A percentile compares a stretch with the other conserved stretches of the same genome.
phyloP scores from a whole-genome alignment of 2,329 filamentous ascomycete species.

The Polytolypa hystricis region DNA sequence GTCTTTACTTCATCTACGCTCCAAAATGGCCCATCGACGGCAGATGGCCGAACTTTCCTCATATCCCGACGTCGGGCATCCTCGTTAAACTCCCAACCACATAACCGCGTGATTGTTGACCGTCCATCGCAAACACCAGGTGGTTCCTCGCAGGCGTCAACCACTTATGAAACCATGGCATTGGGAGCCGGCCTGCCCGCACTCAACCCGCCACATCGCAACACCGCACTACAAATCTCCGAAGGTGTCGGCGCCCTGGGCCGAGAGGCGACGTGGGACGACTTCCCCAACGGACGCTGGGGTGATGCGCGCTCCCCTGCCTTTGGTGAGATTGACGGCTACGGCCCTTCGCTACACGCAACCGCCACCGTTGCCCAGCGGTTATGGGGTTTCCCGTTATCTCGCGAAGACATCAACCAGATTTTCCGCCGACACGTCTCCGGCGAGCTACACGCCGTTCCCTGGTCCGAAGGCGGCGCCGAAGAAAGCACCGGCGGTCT shows the following conservation, averaged over 20 bases:
- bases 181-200: constrained; percentile 65
- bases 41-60: constrained; percentile 23
- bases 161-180: constrained; percentile 56
- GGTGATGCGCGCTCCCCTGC: constrained; percentile 86
- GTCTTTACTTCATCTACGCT: constrained; percentile 23
- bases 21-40: constrained; percentile 16
- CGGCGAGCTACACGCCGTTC: constrained; percentile 69
- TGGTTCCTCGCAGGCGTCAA: constrained; percentile 26
- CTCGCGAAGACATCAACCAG: constrained; percentile 58
- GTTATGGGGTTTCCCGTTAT: constrained; percentile 73
- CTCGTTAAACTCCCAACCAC: constrained; percentile 70
- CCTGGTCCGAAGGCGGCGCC: constrained; percentile 75
- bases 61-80: constrained; percentile 51
- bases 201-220: constrained; percentile 57
- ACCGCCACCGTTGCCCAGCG: constrained; percentile 70
- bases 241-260: constrained; percentile 85
- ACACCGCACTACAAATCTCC: constrained; percentile 82
- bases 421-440: constrained; percentile 74
- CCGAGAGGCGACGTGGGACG: constrained; percentile 95
- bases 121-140: constrained; percentile 30
- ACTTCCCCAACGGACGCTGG: constrained; percentile 93
- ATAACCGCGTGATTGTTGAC: constrained; percentile 77
- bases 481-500: constrained; percentile 39
- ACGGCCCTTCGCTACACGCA: constrained; percentile 90
- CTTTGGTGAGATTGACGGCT: constrained; percentile 96